Evolutionary conservation across 306 rosid species (phyloP), one percentile per base, ranked within the genome.

Genomic region (Carpinus fangiana): DNA sequence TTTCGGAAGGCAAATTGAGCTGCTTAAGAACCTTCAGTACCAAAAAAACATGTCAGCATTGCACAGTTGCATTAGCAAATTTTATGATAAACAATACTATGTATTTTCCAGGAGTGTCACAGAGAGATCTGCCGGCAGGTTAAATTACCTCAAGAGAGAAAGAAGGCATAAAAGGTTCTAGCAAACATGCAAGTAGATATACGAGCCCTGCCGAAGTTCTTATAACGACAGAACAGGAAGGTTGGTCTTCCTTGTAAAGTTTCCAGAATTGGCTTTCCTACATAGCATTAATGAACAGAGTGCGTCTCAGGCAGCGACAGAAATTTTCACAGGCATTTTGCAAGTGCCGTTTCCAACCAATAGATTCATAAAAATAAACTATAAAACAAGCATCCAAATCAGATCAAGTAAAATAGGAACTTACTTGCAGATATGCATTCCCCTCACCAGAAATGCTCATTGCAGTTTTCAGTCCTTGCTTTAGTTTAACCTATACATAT

Each of bases 111-210:
- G 5, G 48, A 47, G 45, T 57, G 67, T 56, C 53, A 45, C 16
- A 51, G 59, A 34, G 46, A 54, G 55, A 79, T 57, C 50, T 38
- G 38, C 43, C 59, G 41, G 43, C 16, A 67, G 72, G 31, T 76
- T 79, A 72, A 64, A 74, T 82, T 87, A 95, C 98, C 94, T 92
- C 98, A 31, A 65, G 48, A 23, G 93, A 85, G 82, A 95, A 92
- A 43, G 98, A 95, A 59, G 98, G 98, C 82, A 94, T 92, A 82
- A 87, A 94, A 31, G 98, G 98, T 77, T 94, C 98, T 77, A 94
- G 83, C 31, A 95, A 83, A 82, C 98, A 90, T 51, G 96, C 98
- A 52, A 95, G 93, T 82, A 95, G 76, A 90, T 90, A 86, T 11
- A 92, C 98, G 73, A 95, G 73, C 74, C 98, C 98, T 12, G 87